These are phyloP conservation scores for Astragalus membranaceus DNA, from an alignment of 306 rosid species.

Conservation along the genomic window DNA sequence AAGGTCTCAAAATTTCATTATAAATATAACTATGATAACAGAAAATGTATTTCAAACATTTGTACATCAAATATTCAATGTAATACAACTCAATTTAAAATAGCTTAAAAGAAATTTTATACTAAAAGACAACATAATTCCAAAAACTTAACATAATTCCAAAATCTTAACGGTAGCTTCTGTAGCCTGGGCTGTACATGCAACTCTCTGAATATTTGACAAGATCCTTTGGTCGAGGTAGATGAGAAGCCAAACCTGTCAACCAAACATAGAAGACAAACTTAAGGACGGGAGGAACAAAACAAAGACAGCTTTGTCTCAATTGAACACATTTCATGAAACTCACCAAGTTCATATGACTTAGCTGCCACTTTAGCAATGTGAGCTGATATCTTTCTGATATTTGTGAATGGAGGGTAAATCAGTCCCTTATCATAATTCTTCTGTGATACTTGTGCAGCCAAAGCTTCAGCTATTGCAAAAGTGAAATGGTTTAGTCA, in stretches of 20 bases:
- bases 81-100: no score
- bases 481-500: no score
- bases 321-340: conserved; percentile 10
- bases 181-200: conserved; percentile 91
- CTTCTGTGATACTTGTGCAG: conserved; percentile 64
- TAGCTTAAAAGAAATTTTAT: no score
- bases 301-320: no score
- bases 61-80: no score
- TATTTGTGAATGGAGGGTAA: conserved; percentile 90
- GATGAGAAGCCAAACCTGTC: conserved; percentile 85
- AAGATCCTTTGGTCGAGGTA: conserved; percentile 88
- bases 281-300: no score
- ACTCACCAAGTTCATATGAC: conserved; percentile 84
- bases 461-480: no score
- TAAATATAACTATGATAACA: no score
- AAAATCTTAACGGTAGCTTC: conserved; percentile 58
- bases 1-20: no score
- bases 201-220: conserved; percentile 88
- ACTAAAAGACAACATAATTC: background rate
- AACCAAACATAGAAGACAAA: conserved; percentile 13
- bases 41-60: no score
- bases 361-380: conserved; percentile 81
- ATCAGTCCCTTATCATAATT: conserved; percentile 80
- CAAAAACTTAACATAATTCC: no score
- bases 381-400: conserved; percentile 89